Conservation (phyloP, 2,329 filamentous ascomycete genomes). For the Falciphora oryzae region DNA sequence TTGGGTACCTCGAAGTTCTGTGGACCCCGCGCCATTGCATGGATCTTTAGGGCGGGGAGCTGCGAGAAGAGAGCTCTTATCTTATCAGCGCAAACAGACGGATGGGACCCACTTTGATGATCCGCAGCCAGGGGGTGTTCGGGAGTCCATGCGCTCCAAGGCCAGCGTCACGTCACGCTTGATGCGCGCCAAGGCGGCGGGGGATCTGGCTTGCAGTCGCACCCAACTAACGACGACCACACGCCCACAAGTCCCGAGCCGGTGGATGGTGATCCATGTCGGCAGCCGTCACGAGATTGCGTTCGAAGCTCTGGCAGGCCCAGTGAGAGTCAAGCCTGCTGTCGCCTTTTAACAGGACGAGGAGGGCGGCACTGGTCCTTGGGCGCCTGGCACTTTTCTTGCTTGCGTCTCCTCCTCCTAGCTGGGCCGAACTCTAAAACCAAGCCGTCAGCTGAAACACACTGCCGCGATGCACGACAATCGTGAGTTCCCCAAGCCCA, state of each 20-base stretch:
- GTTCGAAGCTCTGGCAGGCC: neutral
- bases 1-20: no score
- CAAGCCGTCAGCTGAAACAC: neutral
- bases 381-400: neutral
- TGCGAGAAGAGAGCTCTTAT: no score
- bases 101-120: no score
- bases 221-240: neutral
- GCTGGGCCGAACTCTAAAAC: neutral
- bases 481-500: conserved; percentile 17
- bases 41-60: no score
- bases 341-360: neutral
- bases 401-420: neutral
- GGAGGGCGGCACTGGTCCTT: neutral
- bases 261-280: neutral
- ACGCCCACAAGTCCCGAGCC: neutral
- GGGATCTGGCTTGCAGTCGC: neutral
- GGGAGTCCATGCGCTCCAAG: no score
- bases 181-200: neutral
- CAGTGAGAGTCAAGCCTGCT: neutral
- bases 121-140: no score
- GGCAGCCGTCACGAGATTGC: neutral
- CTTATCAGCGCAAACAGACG: no score
- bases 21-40: no score
- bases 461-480: conserved; percentile 33
- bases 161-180: neutral